phyloP scores from a whole-genome alignment of 768 basidiomycete species.

The Mycena kentingensis region DNA sequence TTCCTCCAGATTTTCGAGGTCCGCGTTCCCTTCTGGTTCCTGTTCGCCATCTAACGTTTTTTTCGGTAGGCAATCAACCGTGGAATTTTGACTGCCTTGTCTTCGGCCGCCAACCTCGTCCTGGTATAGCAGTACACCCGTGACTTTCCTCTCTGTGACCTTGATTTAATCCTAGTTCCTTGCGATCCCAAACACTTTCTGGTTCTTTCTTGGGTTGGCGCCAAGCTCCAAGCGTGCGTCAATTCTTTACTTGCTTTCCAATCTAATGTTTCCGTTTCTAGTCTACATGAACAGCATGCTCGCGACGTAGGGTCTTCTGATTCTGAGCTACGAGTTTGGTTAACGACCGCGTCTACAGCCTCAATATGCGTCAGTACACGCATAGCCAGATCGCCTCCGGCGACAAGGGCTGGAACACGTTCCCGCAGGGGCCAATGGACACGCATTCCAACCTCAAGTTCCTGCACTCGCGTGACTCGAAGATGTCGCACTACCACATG shows the following conservation, averaged over 20 bases:
- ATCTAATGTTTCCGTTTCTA: neutral
- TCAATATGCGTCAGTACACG: conserved; percentile 11
- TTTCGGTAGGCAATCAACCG: conserved; percentile 18
- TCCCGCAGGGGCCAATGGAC: neutral
- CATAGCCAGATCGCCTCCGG: conserved; percentile 4
- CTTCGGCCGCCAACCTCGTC: conserved; percentile 11
- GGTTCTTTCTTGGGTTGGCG: conserved; percentile 18
- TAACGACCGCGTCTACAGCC: neutral
- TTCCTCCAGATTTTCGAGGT: no score
- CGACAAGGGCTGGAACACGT: conserved; percentile 23
- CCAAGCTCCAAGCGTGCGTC: conserved; percentile 14
- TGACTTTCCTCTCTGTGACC: neutral
- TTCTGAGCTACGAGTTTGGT: neutral
- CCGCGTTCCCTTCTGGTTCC: no score
- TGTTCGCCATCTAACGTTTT: no score
- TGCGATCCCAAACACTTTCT: conserved; percentile 18
- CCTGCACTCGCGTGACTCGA: neutral
- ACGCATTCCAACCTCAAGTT: neutral
- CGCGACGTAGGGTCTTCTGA: conserved; percentile 9
- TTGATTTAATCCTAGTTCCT: conserved; percentile 4
- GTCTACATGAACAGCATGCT: conserved; percentile 23
- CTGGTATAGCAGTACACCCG: neutral
- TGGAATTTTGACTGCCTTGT: conserved; percentile 15
- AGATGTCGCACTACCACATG: no score
- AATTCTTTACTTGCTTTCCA: neutral